phyloP scores from a whole-genome alignment of 768 basidiomycete species.

The Termitomyces sp. region DNA sequence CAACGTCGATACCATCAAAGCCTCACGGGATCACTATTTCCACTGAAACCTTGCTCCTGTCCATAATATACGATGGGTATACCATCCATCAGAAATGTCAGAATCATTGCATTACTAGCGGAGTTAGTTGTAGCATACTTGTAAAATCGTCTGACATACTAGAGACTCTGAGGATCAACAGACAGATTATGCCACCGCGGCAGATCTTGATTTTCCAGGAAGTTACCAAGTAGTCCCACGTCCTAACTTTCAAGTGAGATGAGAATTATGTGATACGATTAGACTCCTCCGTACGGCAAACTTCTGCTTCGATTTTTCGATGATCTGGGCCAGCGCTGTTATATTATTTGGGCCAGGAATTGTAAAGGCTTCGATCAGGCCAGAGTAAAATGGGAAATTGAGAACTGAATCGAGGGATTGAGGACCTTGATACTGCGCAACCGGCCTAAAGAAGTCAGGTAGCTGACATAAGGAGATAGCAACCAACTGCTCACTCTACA shows the following conservation, averaged over 20 bases:
- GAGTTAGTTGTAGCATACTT: neutral
- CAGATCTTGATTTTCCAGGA: constrained; percentile 75
- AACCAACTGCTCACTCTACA: constrained; percentile 33
- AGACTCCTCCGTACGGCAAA: constrained; percentile 34
- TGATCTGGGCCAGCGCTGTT: constrained; percentile 44
- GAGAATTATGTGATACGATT: neutral
- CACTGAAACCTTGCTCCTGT: constrained; percentile 68
- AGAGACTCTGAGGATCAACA: constrained; percentile 67
- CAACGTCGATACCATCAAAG: neutral
- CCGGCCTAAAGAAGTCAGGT: constrained; percentile 30
- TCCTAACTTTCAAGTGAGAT: constrained; percentile 22
- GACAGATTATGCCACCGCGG: constrained; percentile 70
- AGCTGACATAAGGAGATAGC: neutral
- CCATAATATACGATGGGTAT: constrained; percentile 82
- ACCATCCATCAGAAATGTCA: constrained; percentile 76
- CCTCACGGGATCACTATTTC: constrained; percentile 59
- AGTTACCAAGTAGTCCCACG: constrained; percentile 56
- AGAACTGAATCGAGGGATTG: constrained; percentile 62
- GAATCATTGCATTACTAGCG: constrained; percentile 64
- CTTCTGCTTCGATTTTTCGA: constrained; percentile 46
- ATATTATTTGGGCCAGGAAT: constrained; percentile 67
- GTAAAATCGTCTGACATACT: constrained; percentile 31
- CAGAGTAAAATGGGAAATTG: constrained; percentile 65
- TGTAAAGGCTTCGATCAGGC: constrained; percentile 57
- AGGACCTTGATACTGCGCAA: constrained; percentile 57